Percentiles rank a stretch among this genome's conserved stretches.
phyloP scores from a whole-genome alignment of 75 land plant genomes.

The Cunninghamia lanceolata region DNA sequence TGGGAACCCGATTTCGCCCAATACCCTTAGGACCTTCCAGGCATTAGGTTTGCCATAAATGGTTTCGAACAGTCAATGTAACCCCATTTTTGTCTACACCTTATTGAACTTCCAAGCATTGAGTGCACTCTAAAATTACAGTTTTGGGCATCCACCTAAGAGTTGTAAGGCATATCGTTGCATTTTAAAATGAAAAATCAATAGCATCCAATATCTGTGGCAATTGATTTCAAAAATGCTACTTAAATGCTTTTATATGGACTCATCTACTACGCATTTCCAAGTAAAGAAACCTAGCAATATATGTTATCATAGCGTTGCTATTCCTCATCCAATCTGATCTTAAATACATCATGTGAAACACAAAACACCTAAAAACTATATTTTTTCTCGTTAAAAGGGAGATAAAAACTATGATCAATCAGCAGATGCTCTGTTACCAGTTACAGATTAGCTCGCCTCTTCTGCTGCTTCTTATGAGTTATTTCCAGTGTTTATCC shows the following conservation, averaged over 20 bases:
- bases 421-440: neutral
- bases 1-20: neutral
- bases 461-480: neutral
- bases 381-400: neutral
- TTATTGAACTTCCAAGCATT: neutral
- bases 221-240: neutral
- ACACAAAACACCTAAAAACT: neutral
- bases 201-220: neutral
- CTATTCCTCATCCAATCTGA: neutral
- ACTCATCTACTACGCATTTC: neutral
- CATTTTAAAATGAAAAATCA: neutral
- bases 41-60: slow-evolving; percentile 1
- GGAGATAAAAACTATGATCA: neutral
- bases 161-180: neutral
- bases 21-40: neutral
- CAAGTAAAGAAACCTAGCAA: neutral
- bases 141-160: neutral
- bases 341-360: neutral
- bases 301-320: neutral
- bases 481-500: too few species aligned
- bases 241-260: neutral
- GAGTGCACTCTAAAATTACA: neutral
- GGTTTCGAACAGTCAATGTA: neutral
- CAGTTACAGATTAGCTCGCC: neutral
- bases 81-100: neutral